Base-by-base conservation (phyloP, 2,329 filamentous ascomycete genomes). In the Paecilomyces sp. region DNA sequence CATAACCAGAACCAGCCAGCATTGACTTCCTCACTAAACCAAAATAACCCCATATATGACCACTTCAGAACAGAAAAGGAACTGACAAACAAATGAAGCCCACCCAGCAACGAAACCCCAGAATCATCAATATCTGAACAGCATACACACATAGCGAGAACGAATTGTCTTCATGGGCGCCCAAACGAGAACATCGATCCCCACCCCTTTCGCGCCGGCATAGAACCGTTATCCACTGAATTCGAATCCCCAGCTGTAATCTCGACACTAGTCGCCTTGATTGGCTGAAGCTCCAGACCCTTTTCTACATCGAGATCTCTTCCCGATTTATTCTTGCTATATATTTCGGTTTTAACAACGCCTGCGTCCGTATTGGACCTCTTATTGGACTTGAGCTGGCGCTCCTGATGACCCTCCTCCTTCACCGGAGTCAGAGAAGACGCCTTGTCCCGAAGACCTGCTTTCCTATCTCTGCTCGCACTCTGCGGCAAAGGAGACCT, bases 181-280 rank as follows among this genome's bases (percentile, higher is more conserved):
- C 60, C 55, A 52, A 62, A 62, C 54, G 55, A 56, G 59, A 62
- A 60, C 28, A 60, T 12, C 8, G 54, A 54, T 5, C 60, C 47
- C 60, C 60, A 60, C 12, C 51, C 51, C 13, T 22, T 58, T 34
- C 28, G 51, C 15, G 22, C 9, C 51, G 51, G 8, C 13, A 22
- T 11, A 6, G 51, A 15, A 11, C 25, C 22, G 11, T 22, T 28
- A n/a, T 30, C 22, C 11, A 24, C 25, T 31, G 54, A 33, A 12
- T 22, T 55, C 30, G 54, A 55, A n/a, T 55, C 30, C n/a, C 15
- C 56, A 24, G 60, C 28, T 15, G 60, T 57, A 2, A 61, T 57
- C n/a, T 28, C 54, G 12, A 61, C 54, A 50, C 58, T 61, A 41
- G 58, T 58, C 36, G 50, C 24, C 2, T 58, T 54, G 36, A 47